Evolutionary conservation across 2,329 filamentous ascomycete species (phyloP).

Genomic region (Ceratocystis ficicola): DNA sequence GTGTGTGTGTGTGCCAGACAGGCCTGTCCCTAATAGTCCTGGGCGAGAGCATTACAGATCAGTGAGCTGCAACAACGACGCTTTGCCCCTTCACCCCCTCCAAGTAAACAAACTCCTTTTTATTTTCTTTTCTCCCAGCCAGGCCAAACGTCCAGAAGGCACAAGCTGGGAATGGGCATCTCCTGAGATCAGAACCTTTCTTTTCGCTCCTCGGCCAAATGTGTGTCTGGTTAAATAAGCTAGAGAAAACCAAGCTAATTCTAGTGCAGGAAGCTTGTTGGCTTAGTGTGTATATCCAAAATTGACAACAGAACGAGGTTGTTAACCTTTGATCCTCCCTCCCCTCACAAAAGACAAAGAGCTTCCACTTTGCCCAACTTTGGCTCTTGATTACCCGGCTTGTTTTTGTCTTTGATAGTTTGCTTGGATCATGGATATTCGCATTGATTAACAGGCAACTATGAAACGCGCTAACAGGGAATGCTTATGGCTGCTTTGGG

Average conservation of each 20-base stretch:
- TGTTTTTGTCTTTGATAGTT: background rate
- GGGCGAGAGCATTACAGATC: too few species aligned
- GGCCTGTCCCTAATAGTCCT: too few species aligned
- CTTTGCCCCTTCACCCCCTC: too few species aligned
- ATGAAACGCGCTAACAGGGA: constrained; percentile 5
- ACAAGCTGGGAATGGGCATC: too few species aligned
- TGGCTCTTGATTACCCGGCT: background rate
- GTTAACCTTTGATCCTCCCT: constrained; percentile 9
- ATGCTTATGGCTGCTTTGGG: background rate
- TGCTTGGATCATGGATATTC: constrained; percentile 5
- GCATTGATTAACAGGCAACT: background rate
- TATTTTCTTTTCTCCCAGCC: too few species aligned
- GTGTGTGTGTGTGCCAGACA: too few species aligned
- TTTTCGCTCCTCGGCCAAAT: background rate
- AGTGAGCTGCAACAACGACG: too few species aligned
- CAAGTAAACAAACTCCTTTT: too few species aligned
- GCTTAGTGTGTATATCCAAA: background rate
- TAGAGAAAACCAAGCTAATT: background rate
- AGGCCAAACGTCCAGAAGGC: too few species aligned
- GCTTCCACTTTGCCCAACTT: background rate
- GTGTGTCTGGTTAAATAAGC: background rate
- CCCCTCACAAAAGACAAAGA: background rate
- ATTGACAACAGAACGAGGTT: constrained; percentile 1
- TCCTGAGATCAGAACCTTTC: background rate
- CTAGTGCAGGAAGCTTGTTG: background rate